A percentile compares a stretch with the other conserved stretches of the same genome.
Evolutionary conservation across 2,329 filamentous ascomycete species (phyloP).

Genomic region (Elsinoe necatrix): DNA sequence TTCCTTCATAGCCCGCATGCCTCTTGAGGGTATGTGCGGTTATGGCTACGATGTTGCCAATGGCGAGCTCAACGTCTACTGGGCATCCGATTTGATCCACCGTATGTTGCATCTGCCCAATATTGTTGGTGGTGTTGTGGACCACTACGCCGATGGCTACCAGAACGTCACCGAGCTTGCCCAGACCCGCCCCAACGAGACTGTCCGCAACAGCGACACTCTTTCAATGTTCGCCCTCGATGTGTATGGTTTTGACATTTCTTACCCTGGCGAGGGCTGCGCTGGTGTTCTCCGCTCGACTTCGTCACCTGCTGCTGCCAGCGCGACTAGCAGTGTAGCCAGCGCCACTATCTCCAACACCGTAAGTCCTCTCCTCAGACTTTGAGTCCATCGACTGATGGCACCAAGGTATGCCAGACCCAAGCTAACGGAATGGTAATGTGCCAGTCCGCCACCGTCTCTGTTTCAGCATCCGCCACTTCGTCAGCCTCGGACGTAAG

Average conservation of each 20-base stretch:
- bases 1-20: conserved; percentile 51
- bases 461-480: conserved; percentile 21
- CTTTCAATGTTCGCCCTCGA: conserved; percentile 63
- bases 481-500: conserved; percentile 21
- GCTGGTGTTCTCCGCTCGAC: conserved; percentile 35
- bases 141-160: conserved; percentile 56
- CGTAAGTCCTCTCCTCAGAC: conserved; percentile 15
- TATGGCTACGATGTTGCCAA: conserved; percentile 54
- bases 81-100: conserved; percentile 59
- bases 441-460: conserved; percentile 11
- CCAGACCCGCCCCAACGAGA: conserved; percentile 39
- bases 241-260: conserved; percentile 57
- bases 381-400: conserved; percentile 16
- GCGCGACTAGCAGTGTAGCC: conserved; percentile 17
- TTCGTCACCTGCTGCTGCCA: conserved; percentile 8
- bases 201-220: conserved; percentile 51
- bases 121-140: conserved; percentile 52
- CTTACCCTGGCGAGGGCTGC: conserved; percentile 55
- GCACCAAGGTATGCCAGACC: conserved; percentile 12
- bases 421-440: conserved; percentile 6
- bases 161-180: conserved; percentile 47
- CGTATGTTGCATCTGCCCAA: conserved; percentile 55
- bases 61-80: conserved; percentile 52
- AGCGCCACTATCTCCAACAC: conserved; percentile 11
- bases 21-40: conserved; percentile 52